Base-by-base conservation (phyloP, 768 basidiomycete species). In the Termitomyces sp. region DNA sequence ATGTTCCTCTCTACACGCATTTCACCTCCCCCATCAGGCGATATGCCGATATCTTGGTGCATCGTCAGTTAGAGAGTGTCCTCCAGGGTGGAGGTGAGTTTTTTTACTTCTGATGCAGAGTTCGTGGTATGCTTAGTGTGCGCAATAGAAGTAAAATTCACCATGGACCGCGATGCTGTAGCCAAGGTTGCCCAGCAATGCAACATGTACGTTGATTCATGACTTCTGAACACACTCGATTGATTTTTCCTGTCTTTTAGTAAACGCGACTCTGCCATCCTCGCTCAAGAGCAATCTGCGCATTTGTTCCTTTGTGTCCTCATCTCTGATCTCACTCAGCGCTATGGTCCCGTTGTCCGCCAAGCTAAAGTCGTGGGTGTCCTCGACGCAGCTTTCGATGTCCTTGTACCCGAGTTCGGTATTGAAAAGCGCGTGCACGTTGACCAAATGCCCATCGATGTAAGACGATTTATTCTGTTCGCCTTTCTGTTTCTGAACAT, bases 351-450 rank as follows among this genome's bases (percentile, higher is more conserved):
- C 41, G 97, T 99, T 57, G 76, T 98, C 58, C 90, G 97, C 59
- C 89, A 92, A 69, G 97, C 94, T n/a, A 89, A 86, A 64, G 96
- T 99, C 58, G 89, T 95, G 44, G 89, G 90, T 58, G 96, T 99
- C 32, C 81, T 98, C n/a, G 97, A 99, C 67, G 90, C 93, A 51
- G 97, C 97, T 1, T 98, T 98, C 65, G 97, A 99, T 67, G 96
- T 99, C 29, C 76, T 96, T 32, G 86, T 98, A 12, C 90, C 93
- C 41, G 97, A 98, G 71, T 98, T 98, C 68, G 93, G 96, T 32
- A 98, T 99, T 63, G 97, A 99, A 77, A 99, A 99, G 78, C 84
- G 97, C 37, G 95, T 98, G 3, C 97, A 98, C 66, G 92, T 95
- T 41, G 97, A 98, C 69, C 95, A 98, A 74, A 97, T 99, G 92